These are phyloP conservation scores for Fragosphaeria purpurea DNA, from an alignment of 2,329 filamentous ascomycete genomes.

Conservation along the genomic window DNA sequence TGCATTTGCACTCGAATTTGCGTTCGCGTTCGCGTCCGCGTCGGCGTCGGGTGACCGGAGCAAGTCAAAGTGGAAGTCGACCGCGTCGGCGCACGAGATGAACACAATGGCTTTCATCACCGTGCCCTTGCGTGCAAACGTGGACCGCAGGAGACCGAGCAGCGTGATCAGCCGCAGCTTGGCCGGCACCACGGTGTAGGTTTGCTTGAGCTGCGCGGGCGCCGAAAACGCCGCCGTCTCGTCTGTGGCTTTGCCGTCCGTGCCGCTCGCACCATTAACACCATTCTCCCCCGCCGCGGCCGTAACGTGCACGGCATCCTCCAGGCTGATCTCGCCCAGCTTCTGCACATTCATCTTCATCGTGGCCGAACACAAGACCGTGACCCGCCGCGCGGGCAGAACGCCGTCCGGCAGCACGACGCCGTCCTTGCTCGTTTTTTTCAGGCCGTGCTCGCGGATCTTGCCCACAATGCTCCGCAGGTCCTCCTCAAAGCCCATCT, in stretches of 20 bases:
- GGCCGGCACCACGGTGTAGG: slow-evolving; percentile 75
- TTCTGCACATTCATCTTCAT: slow-evolving; percentile 88
- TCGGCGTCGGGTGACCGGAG: slow-evolving; percentile 38
- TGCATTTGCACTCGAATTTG: too few species aligned
- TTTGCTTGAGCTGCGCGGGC: slow-evolving; percentile 87
- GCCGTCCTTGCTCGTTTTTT: slow-evolving; percentile 49
- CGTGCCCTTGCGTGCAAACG: slow-evolving; percentile 78
- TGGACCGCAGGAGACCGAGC: slow-evolving; percentile 70
- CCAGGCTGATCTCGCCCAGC: slow-evolving; percentile 87
- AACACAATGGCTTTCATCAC: slow-evolving; percentile 97
- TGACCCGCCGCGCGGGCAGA: slow-evolving; percentile 67
- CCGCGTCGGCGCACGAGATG: slow-evolving; percentile 91
- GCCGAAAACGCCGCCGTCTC: slow-evolving; percentile 60
- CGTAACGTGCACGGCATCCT: slow-evolving; percentile 81
- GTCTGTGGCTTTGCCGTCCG: slow-evolving; percentile 26
- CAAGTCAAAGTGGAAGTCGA: slow-evolving; percentile 91
- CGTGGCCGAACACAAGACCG: slow-evolving; percentile 88
- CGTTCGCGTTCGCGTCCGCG: neutral
- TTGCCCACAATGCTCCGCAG: slow-evolving; percentile 77
- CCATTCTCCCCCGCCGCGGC: slow-evolving; percentile 37
- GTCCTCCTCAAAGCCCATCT: slow-evolving; percentile 92
- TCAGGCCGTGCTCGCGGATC: slow-evolving; percentile 55
- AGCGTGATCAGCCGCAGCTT: slow-evolving; percentile 87
- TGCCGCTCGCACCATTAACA: neutral
- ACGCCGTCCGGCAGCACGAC: slow-evolving; percentile 45